Evolutionary conservation across 2,329 filamentous ascomycete genomes (phyloP), one percentile per base, ranked within the genome.

Genomic region (Epicoccum sorghinum): DNA sequence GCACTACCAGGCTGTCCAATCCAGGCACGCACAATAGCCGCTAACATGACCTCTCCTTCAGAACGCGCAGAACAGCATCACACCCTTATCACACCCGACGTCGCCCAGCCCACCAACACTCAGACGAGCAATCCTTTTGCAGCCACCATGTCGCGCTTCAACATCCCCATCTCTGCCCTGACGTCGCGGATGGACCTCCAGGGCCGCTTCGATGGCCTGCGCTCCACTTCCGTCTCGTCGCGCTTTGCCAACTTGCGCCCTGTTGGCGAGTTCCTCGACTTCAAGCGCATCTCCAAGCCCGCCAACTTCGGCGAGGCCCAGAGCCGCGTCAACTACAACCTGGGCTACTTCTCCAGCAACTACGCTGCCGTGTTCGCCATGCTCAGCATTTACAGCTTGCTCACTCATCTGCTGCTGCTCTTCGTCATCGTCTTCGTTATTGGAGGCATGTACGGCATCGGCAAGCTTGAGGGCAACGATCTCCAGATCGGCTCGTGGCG

Each of bases 281-380:
- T 98, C 79, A 97, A 97, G 86, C 91, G 93, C 66, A 70, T 99
- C 52, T 96, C 91, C 64, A 99, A 98, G 81, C 95, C 95, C 25
- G 86, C 85, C 72, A 96, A 96, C 80, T 97, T 98, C 70, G 81
- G 81, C 63, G 93, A 97, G 77, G 86, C 91, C 61, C 93, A 98
- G 78, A 92, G 89, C 67, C 87, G 93, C 63, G 88, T 96, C 80
- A 96, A 96, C 83, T 97, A 97, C 87, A 99, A 99, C 78, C 80
- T 99, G 63, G 87, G 89, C 75, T 89, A 98, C 82, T 99, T 96
- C 83, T 96, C 92, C 59, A 97, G 91, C 88, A 99, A 99, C 82
- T 99, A 99, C 84, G 89, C 90, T 65, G 89, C 90, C 61, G 86
- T 98, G 67, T 96, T 98, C 75, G 82, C 90, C 68, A 96, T 99